Evolutionary conservation across 2,329 filamentous ascomycete genomes (phyloP).

Genomic region (Scleromitrula shiraiana): DNA sequence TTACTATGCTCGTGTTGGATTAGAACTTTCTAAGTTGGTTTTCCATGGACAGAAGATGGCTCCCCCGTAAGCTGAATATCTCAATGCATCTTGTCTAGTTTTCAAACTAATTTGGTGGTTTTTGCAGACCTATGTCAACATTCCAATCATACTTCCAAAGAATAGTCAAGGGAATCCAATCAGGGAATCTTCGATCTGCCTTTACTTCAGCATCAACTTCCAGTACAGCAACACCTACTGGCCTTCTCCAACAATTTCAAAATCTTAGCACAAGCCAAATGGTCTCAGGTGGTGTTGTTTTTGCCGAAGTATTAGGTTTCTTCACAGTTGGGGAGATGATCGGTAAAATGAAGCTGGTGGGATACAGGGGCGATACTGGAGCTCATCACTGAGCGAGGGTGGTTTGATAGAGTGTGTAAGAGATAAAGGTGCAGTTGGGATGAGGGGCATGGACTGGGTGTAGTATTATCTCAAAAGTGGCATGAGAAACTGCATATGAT

Average conservation of each 20-base stretch:
- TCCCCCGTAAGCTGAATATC: conserved; percentile 68
- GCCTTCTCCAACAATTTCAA: conserved; percentile 53
- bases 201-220: conserved; percentile 39
- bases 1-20: conserved; percentile 85
- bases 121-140: conserved; percentile 59
- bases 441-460: conserved; percentile 2
- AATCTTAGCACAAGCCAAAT: conserved; percentile 66
- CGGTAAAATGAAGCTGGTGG: conserved; percentile 88
- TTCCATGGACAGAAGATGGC: conserved; percentile 85
- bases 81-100: neutral
- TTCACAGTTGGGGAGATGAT: conserved; percentile 98
- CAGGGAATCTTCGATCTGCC: conserved; percentile 51
- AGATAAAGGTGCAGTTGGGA: neutral
- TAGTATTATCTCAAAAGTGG: conserved; percentile 9
- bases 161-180: conserved; percentile 57
- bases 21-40: conserved; percentile 83
- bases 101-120: conserved; percentile 6
- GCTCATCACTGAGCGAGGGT: conserved; percentile 45
- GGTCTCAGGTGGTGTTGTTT: conserved; percentile 65
- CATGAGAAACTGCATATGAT: conserved; percentile 7
- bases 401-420: conserved; percentile 2
- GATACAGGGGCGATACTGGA: conserved; percentile 67
- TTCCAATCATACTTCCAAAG: conserved; percentile 84
- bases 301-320: conserved; percentile 86
- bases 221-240: conserved; percentile 41